A percentile compares a stretch with the other conserved stretches of the same genome.
Evolutionary conservation across 2,329 filamentous ascomycete genomes (phyloP).

Genomic region (Cercospora janseana): DNA sequence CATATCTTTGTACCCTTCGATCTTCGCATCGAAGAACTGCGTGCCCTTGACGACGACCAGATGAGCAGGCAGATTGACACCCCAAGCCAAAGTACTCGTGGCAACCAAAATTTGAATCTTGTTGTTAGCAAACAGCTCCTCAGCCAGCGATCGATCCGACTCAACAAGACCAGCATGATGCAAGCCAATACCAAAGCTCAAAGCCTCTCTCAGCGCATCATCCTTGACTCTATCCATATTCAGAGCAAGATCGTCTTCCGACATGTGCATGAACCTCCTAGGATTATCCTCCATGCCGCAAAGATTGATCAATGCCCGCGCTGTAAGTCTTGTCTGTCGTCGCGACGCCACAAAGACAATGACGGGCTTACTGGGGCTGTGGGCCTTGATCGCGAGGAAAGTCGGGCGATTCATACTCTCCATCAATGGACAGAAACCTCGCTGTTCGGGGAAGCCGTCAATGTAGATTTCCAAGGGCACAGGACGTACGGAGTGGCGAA

Average conservation of each 20-base stretch:
- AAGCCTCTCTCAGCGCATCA: constrained; percentile 84
- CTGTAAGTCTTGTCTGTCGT: constrained; percentile 89
- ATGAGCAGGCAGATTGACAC: constrained; percentile 94
- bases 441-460: constrained; percentile 91
- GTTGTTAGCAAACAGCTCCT: constrained; percentile 94
- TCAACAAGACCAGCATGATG: constrained; percentile 97
- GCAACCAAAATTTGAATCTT: constrained; percentile 97
- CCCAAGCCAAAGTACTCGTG: constrained; percentile 95
- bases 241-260: constrained; percentile 85
- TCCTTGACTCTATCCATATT: constrained; percentile 92
- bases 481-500: constrained; percentile 91
- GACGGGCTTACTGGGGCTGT: constrained; percentile 93
- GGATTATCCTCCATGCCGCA: constrained; percentile 99
- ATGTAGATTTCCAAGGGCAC: constrained; percentile 96
- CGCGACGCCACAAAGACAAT: constrained; percentile 98
- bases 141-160: constrained; percentile 83
- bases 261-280: constrained; percentile 87
- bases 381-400: constrained; percentile 92
- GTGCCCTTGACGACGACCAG: constrained; percentile 97
- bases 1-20: constrained; percentile 98
- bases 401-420: constrained; percentile 98
- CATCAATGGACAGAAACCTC: constrained; percentile 96
- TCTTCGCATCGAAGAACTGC: constrained; percentile 97
- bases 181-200: constrained; percentile 93
- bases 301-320: constrained; percentile 93